Evolutionary conservation across 179 eudicot species (phyloP), one percentile per base, ranked within the genome.

Genomic region (Dionaea muscipula): DNA sequence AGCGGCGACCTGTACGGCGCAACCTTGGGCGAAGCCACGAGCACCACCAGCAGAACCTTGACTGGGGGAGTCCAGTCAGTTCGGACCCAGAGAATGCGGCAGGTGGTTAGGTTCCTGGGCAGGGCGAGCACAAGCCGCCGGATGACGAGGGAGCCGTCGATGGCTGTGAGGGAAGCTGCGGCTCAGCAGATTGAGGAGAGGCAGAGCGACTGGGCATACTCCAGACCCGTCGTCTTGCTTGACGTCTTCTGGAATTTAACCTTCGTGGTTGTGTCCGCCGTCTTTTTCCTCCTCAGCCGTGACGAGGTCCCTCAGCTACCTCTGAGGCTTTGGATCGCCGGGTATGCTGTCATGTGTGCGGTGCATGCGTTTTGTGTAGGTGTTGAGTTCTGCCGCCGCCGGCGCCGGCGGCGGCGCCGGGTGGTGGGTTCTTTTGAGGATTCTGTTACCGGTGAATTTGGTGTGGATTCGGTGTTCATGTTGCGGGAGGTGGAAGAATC

Each of bases 181-280:
- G 90, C 85, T 3, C 77, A 67, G 41, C 76, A 75, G 52, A 72
- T 83, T 7, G 85, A 83, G 28, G 90, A 78, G 57, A 38, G 85
- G 19, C 85, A 75, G 57, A 66, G 63, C 41, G 85, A 80, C 21
- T 83, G 90, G 90, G 83, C 83, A 0, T 75, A 77, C 43, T 83
- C 83, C 22, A 59, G 50, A 13, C 85, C 90, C 1, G 76, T 83
- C 1, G 83, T 83, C n/a, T 56, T 57, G 0, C 74, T 80, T 22
- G 90, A 80, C 33, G 68, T 68, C 23, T 46, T 75, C 0, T 83
- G 90, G 90, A 80, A 83, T 55, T 35, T 75, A 6, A 75, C 73
- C 13, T 80, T 83, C 17, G 65, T 83, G 1, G 56, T 54, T 2
- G 83, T 70, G 2, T 62, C 81, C 1, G 24, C 24, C 3, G 74